Evolutionary conservation across 1,139 yeast genomes (phyloP), one percentile per base, ranked within the genome.

Genomic region (Debaryomyces sp.): DNA sequence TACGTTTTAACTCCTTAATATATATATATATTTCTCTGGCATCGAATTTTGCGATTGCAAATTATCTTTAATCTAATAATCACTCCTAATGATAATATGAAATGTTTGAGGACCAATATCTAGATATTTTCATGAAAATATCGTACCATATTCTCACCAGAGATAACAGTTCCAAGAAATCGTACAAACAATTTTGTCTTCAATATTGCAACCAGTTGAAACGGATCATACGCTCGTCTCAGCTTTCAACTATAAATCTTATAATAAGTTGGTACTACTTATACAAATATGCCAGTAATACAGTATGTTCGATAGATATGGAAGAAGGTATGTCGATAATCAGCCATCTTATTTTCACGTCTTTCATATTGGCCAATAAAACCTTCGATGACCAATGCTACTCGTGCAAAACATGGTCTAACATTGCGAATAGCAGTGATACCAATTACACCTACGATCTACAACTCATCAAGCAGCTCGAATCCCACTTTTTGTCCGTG

Each of bases 381-480:
- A 65, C 75, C 13, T 70, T 65, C 50, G 81, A 80, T 58, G 84
- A 80, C 55, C 80, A 77, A 48, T 74, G 79, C 43, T 80, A 78
- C 53, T 78, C 83, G 1, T 64, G 78, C 53, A 78, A 78, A 53
- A 80, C 84, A 4, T 80, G 84, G 84, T 65, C 54, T 33, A 61
- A 53, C 44, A 55, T 62, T 15, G 54, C 55, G 26, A 49, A 55
- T 22, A 33, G 38, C 13, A n/a, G 36, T 15, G 21, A 9, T 22
- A 12, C 29, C 18, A 42, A 50, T 22, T 44, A 42, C 12, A 48
- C 34, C 7, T 41, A 62, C 6, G 63, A 61, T 48, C 56, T 67
- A 40, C 52, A 52, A 45, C 47, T 66, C 26, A 53, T 68, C 38
- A 66, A 69, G 51, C 54, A 61, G 36, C 55, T 72, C 44, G 77